Base-by-base conservation (phyloP, 2,329 filamentous ascomycete genomes). In the Pyrenophora seminiperda region DNA sequence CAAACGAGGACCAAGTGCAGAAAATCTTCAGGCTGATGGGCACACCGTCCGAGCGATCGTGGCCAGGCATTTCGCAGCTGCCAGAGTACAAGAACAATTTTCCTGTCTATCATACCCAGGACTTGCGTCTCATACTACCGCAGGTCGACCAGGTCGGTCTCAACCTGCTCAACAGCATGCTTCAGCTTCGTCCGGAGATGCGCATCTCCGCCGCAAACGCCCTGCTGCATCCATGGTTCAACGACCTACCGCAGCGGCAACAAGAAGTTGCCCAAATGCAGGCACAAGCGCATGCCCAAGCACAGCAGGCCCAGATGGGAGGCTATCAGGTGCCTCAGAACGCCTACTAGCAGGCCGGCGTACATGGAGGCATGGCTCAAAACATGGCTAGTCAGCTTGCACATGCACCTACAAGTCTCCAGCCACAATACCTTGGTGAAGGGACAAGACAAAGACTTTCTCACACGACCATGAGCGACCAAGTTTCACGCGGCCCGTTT, bases 1-100 rank as follows among this genome's bases (percentile, higher is more conserved):
- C 94, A 30, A 99, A 99, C 73, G 94, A 99, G 74, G 94, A 99
- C 71, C 94, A 99, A 74, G 86, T 97, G 42, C 83, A 96, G 57
- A 91, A 95, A 72, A 99, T 99, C 74, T 99, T 99, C 82, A 85
- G 94, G 52, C 87, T 99, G 54, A 99, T 99, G 94, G 94, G 94
- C 54, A 99, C 94, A 0, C 94, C 94, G 0, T 96, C 90, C 0
- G 94, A 99, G 75, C 86, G 91, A 36, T 91, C 89, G 4, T 99
- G 94, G 94, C 93, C 93, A 0, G 92, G 92, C 33, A 96, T 99
- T 69, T 91, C 88, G 15, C 88, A 93, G 68, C 92, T 96, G 65
- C 91, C 93, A n/a, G 94, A 99, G 75, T 99, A 97, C 81, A 97
- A 97, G 80, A 83, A 87, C 39, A 96, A 88, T 53, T 96, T 96